Evolutionary conservation across 495 filamentous ascomycete genomes (phyloP), one percentile per base, ranked within the genome.

Genomic region (Evernia prunastri): DNA sequence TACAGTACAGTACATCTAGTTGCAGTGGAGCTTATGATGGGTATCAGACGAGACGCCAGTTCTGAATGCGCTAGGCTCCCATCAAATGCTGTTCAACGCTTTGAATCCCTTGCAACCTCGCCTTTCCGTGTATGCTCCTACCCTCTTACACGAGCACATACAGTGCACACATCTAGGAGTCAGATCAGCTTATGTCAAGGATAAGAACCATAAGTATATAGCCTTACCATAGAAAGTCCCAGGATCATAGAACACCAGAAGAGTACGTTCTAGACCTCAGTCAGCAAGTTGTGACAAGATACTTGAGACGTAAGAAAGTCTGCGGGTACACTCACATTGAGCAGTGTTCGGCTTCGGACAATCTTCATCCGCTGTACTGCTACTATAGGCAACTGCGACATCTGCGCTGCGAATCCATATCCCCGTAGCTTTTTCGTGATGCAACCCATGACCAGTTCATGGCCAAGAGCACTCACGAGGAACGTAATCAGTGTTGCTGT

Each of bases 181-280:
- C 9, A 23, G 45, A 43, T 72, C 66, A 69, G 64, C 51, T 13
- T 43, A 45, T 39, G 20, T 25, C 31, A 6, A 1, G 60, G 18
- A 51, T 35, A 54, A 4, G n/a, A 7, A 37, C 31, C 20, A 59
- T 43, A 20, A 45, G 64, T 23, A 8, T 23, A 8, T 37, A 23
- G 23, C 80, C 88, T 79, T 77, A 95, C 89, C 85, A 96, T 79
- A 33, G 88, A 86, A 56, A 97, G 77, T 10, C 94, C 94, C 64
- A 94, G 75, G 65, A 97, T 94, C 92, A 98, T 97, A 11, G 86
- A 90, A 69, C 83, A 87, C 94, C 94, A 98, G 71, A 98, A 97
- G 67, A 91, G 86, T 3, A 91, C 84, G 72, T 98, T 98, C 82
- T 69, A 68, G 42, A 18, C 20, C 4, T 53, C 33, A 10, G 29